These are phyloP conservation scores for Mentha longifolia DNA, from an alignment of 257 asterid genomes.

Conservation along the genomic window DNA sequence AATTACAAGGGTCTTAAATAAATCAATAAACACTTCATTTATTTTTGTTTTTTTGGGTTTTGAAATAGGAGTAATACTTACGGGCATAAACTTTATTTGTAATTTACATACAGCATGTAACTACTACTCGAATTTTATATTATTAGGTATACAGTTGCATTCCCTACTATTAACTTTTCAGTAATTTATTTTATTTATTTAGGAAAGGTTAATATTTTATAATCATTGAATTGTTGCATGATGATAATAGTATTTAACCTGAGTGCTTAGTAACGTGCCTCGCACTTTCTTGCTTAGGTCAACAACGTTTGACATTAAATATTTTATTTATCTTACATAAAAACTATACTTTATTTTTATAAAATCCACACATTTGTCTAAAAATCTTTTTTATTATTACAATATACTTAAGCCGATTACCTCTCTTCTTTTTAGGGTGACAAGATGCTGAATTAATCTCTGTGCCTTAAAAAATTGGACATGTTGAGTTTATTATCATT, in stretches of 20 bases:
- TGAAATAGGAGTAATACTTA: not conserved
- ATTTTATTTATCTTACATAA: not conserved
- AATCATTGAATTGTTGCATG: not conserved
- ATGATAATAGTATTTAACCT: not conserved
- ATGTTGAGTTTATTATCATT: not conserved
- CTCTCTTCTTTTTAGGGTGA: constrained; percentile 4
- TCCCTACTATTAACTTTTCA: not conserved
- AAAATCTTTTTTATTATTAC: not conserved
- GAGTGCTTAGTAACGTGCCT: constrained; percentile 31
- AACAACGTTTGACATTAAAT: constrained; percentile 20
- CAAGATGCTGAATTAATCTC: constrained; percentile 3
- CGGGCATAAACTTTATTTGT: too few species aligned
- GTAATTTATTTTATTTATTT: not conserved
- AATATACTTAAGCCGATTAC: not conserved
- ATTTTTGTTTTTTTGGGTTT: too few species aligned
- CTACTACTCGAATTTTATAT: too few species aligned
- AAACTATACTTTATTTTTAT: not conserved
- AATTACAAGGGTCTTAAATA: not conserved
- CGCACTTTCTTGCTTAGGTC: constrained; percentile 32
- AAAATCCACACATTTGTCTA: not conserved
- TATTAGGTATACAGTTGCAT: not conserved
- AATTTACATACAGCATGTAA: not conserved
- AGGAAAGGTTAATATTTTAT: not conserved
- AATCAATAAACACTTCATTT: too few species aligned
- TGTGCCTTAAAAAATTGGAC: too few species aligned